Evolutionary conservation across 768 basidiomycete species (phyloP).

Genomic region (Rhodotorula graminis): DNA sequence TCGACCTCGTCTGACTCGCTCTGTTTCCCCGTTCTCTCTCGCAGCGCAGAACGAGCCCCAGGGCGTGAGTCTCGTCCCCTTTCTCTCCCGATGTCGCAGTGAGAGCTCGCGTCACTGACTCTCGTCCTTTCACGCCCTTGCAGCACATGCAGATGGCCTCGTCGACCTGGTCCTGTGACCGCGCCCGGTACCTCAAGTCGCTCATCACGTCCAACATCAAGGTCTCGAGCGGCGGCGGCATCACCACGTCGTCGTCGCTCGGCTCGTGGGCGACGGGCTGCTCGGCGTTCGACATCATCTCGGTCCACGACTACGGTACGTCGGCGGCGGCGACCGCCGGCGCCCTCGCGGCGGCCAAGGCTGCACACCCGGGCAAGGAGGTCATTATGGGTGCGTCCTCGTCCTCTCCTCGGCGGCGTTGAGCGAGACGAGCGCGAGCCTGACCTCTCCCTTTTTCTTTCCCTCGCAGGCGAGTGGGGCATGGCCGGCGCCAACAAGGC

Average conservation of each 20-base stretch:
- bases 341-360: conserved; percentile 28
- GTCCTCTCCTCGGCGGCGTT: no score
- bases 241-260: conserved; percentile 34
- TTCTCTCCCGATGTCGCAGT: no score
- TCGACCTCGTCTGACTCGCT: not conserved
- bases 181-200: conserved; percentile 35
- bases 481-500: conserved; percentile 40
- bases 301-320: conserved; percentile 45
- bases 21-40: not conserved
- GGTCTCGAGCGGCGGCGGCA: conserved; percentile 43
- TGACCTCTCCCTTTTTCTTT: no score
- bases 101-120: no score
- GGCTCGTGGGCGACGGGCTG: conserved; percentile 41
- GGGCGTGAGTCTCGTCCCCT: conserved; percentile 20
- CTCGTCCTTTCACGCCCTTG: not conserved
- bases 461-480: conserved; percentile 41
- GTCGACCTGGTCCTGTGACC: conserved; percentile 42
- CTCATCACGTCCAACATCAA: conserved; percentile 37
- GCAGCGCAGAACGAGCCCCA: conserved; percentile 43
- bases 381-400: conserved; percentile 34
- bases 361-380: conserved; percentile 29
- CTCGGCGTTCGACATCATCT: conserved; percentile 41
- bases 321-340: conserved; percentile 16
- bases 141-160: conserved; percentile 39
- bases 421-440: no score